Base-by-base conservation (phyloP, 2,329 filamentous ascomycete species). In the Lachnum nothofagi region DNA sequence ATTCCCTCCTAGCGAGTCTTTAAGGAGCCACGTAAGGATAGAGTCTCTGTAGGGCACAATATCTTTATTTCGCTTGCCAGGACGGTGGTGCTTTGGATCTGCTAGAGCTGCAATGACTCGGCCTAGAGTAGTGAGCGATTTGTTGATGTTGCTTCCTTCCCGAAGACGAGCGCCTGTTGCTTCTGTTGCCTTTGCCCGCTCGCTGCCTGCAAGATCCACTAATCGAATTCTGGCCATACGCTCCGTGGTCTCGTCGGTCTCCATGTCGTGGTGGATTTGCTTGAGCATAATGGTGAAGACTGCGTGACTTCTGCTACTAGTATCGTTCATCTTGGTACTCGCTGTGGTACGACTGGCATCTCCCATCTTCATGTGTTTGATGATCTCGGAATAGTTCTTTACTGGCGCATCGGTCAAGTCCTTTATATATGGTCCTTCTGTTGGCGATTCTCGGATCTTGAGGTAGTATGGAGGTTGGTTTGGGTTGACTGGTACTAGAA, bases 301-400 rank as follows among this genome's bases (percentile, higher is more conserved):
- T 6, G 93, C 90, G 65, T 98, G 93, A 56, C 90, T 95, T 67
- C 93, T 87, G 55, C 89, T 95, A 46, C 89, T 95, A 2, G 91
- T 97, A 68, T 98, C 93, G 70, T 98, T 98, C 93, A 98, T 98
- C 72, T 96, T 97, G 51, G 93, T 98, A 65, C 88, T 90, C 12
- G 93, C 93, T 17, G 82, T 85, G 0, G 93, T 97, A 41, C 93
- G 84, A 49, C 87, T 95, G 56, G 79, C 73, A 67, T 98, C 93
- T 49, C 93, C 93, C 62, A 83, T 80, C 61, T 86, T 88, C 90
- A 98, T 96, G 69, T 88, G 84, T 33, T 87, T 84, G 68, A 95
- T 77, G 55, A 98, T 89, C 67, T 98, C 93, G 43, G 79, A 73
- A 62, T 93, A 88, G 68, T 82, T 91, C 65, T 88, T 85, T 35